Evolutionary conservation across 106 monocot genomes (phyloP).

Genomic region (Ottelia alismoides): DNA sequence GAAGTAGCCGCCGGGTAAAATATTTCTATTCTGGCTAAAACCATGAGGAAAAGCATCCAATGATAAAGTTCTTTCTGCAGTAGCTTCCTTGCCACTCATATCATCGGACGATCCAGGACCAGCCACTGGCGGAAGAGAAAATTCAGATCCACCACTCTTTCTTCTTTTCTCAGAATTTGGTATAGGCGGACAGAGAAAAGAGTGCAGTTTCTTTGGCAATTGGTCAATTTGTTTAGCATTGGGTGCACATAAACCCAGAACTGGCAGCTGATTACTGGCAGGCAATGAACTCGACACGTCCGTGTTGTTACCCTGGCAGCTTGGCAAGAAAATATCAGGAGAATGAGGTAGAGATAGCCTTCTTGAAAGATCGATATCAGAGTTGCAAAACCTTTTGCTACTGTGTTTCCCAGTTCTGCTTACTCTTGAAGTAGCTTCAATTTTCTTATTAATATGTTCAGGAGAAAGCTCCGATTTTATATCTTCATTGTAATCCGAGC

Average conservation of each 20-base stretch:
- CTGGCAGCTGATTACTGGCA: conserved; percentile 41
- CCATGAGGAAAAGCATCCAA: conserved; percentile 28
- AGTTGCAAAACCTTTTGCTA: conserved; percentile 21
- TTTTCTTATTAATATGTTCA: conserved; percentile 20
- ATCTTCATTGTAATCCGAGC: conserved; percentile 20
- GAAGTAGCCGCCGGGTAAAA: conserved; percentile 51
- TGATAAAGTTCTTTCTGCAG: conserved; percentile 6
- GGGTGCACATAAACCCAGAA: conserved; percentile 86
- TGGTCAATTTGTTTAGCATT: conserved; percentile 45
- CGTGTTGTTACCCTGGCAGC: conserved; percentile 16
- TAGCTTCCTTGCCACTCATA: conserved; percentile 9
- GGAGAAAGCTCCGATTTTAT: conserved; percentile 8
- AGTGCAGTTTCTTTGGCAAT: conserved; percentile 13
- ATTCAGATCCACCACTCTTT: conserved; percentile 19
- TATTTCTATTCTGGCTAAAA: conserved; percentile 31
- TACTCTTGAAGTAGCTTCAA: conserved; percentile 13
- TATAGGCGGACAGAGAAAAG: conserved; percentile 6
- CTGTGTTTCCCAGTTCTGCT: conserved; percentile 27
- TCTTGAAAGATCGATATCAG: conserved; percentile 32
- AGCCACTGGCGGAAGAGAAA: conserved; percentile 15
- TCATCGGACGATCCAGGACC: conserved; percentile 20
- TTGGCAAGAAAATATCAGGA: conserved; percentile 29
- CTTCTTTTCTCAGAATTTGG: conserved; percentile 19
- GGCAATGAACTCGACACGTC: conserved; percentile 18
- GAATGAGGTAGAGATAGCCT: conserved; percentile 17